Base-by-base conservation (phyloP, 106 monocot genomes). In the Triglochin maritima region DNA sequence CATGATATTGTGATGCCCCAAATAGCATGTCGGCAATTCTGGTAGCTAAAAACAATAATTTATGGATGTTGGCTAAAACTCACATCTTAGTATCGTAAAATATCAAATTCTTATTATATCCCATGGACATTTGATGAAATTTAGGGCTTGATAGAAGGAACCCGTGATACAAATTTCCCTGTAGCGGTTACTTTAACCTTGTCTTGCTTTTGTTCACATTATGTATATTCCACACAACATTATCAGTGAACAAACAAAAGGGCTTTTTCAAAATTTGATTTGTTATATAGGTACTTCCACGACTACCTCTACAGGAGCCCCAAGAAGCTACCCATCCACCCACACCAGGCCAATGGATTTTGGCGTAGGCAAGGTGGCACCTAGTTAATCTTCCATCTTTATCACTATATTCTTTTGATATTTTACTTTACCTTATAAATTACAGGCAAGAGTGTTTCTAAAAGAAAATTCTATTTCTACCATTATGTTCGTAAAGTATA, bases 291-390 rank as follows among this genome's bases (percentile, higher is more conserved):
- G 60, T 61, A 61, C 41, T 61, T 2, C 8, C 17, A 3, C 8
- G 6, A 60, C 47, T 49, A 60, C 44, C 73, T 64, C 11, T 43
- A 64, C 52, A 49, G 54, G 47, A 62, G 55, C 46, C 13, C 46
- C 64, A 59, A 62, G 65, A 7, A 41, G 50, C 50, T 45, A 3
- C 64, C 47, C 44, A 51, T 50, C 10, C 45, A 67, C 60, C 41
- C 12, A 12, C 51, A 17, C 47, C 8, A 63, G 12, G 17, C n/a
- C 16, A 17, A 65, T 69, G 69, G 69, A 68, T 52, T 65, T 74
- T 74, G 62, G 62, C 61, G 16, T 56, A 43, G 65, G 74, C 60
- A 82, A 78, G 82, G 82, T 82, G 61, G 57, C 67, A 12, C 16
- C 13, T 59, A 55, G 14, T 57, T 15, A 6, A 59, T 6, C 6